These are phyloP conservation scores for Albophoma yamanashiensis DNA, from an alignment of 2,329 filamentous ascomycete species.

Conservation along the genomic window DNA sequence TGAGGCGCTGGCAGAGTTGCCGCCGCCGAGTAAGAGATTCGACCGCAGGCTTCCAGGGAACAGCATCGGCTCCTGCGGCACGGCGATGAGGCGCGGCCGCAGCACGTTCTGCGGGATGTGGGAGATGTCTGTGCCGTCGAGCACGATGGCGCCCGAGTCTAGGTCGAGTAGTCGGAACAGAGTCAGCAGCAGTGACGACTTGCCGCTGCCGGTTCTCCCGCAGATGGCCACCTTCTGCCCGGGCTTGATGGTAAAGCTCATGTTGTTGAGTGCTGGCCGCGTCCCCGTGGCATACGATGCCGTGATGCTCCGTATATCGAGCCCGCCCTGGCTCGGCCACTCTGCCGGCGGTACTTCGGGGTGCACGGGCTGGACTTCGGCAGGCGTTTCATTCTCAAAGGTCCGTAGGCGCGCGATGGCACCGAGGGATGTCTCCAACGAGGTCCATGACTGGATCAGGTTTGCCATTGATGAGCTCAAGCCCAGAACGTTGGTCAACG, in stretches of 20 bases:
- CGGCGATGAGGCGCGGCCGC: constrained; percentile 31
- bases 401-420: constrained; percentile 14
- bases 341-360: constrained; percentile 2
- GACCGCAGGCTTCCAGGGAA: constrained; percentile 26
- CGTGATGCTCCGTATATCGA: constrained; percentile 14
- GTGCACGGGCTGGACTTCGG: constrained; percentile 9
- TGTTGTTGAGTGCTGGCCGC: constrained; percentile 8
- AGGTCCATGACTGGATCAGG: constrained; percentile 18
- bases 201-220: constrained; percentile 25
- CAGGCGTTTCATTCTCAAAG: constrained; percentile 10
- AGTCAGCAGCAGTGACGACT: constrained; percentile 26
- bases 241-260: constrained; percentile 13
- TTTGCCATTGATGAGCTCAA: constrained; percentile 11
- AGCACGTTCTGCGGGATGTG: constrained; percentile 26
- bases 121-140: constrained; percentile 29
- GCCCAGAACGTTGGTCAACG: constrained; percentile 15
- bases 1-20: background rate
- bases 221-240: constrained; percentile 21
- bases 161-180: constrained; percentile 26
- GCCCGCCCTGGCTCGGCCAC: constrained; percentile 14
- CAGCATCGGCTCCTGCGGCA: constrained; percentile 41
- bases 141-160: constrained; percentile 18
- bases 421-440: constrained; percentile 18
- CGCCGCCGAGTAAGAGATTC: background rate
- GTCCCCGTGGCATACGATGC: constrained; percentile 12